phyloP scores from a whole-genome alignment of 75 land plant genomes.

The Selaginella moellendorffii region DNA sequence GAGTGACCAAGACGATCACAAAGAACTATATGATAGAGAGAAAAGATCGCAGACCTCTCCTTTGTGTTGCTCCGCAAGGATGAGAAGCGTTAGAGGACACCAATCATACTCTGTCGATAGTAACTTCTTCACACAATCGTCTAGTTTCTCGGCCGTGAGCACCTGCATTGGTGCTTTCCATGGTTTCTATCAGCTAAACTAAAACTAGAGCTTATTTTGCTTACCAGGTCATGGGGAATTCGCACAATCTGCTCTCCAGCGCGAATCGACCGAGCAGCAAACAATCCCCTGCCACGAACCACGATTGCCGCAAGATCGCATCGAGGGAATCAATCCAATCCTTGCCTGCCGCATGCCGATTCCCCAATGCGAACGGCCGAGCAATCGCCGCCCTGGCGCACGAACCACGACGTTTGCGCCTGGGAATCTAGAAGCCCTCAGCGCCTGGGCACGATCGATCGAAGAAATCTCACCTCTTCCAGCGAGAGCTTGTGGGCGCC shows the following conservation, averaged over 20 bases:
- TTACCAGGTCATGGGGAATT: neutral
- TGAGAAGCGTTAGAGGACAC: neutral
- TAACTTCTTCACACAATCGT: neutral
- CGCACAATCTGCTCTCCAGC: neutral
- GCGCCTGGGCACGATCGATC: no score
- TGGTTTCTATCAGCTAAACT: neutral
- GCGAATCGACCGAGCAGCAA: neutral
- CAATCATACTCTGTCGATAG: neutral
- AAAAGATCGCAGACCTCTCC: neutral
- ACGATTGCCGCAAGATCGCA: neutral
- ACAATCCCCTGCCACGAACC: neutral
- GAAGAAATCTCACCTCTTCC: no score
- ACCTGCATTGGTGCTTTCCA: neutral
- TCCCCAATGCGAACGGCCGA: neutral
- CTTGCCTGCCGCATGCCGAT: neutral
- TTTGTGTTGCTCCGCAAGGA: neutral
- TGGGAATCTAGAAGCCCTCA: no score
- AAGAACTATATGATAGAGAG: no score
- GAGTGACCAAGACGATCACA: no score
- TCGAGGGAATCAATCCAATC: neutral
- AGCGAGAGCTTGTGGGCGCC: no score
- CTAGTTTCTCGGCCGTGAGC: neutral
- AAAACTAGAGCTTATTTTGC: neutral
- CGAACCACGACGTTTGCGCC: neutral
- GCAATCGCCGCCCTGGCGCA: neutral